Evolutionary conservation across 352 stramenopile genomes (phyloP), one percentile per base, ranked within the genome.

Genomic region (Pythium sukuiense): DNA sequence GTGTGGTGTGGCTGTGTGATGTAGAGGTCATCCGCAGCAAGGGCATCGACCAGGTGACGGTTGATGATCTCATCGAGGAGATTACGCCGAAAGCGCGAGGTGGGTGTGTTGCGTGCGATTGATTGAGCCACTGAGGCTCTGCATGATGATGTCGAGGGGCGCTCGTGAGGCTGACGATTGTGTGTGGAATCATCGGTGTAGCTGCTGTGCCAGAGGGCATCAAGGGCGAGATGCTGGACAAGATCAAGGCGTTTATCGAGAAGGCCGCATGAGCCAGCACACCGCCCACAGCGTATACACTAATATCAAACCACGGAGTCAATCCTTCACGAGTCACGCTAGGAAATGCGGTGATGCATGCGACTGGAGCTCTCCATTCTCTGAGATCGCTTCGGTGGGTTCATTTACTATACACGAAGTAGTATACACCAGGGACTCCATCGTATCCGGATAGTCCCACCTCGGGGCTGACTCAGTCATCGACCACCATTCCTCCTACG

Each of bases 11-110:
- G 32, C 30, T 29, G 18, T 14, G 43, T 3, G 20, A 24, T 55
- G 74, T 72, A 95, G 93, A 98, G 72, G 83, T 98, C 39, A 98
- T 98, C 64, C 79, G 90, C 55, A 96, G 76, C 67, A 98, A 98
- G 63, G 94, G 93, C 24, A 92, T 98, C 58, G 89, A 98, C 65
- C 89, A 97, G 72, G 96, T 98, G 56, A 98, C 92, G 0, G 90
- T 98, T 41, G 95, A 98, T 64, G 92, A 98, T 66, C 73, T 98
- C 49, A 88, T 98, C 20, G 83, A 94, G 29, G 90, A 98, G 65
- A 96, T 98, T 61, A 97, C 89, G 18, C 93, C 90, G 12, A 85
- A 85, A 78, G 92, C 86, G 54, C 77, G 85, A 85, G 81, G 84
- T 92, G 43, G 26, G 57, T 58, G 35, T 27, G 24, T 48, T 30